Evolutionary conservation across 768 basidiomycete genomes (phyloP), one percentile per base, ranked within the genome.

Genomic region (Lyophyllum semitale): DNA sequence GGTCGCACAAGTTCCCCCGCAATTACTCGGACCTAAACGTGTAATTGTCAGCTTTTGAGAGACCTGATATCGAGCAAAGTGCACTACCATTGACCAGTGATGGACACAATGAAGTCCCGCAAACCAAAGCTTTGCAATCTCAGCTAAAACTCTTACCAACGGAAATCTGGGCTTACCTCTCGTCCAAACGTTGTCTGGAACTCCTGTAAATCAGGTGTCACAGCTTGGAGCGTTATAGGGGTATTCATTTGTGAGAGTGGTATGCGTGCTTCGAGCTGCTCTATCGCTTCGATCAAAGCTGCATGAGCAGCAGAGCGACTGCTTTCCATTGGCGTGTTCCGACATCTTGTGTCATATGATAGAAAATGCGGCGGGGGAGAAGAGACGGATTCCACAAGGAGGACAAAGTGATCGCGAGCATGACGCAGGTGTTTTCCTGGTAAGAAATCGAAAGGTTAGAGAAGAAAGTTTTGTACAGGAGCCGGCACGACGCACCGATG

Each of bases 31-130:
- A 94, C 80, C 90, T 92, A 54, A 15, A 32, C 18, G 55, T 51
- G 48, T 35, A 52, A 38, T 18, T 32, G 41, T 44, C 40, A 50
- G 62, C 41, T 37, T 13, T 53, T 47, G 35, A 59, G 27, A n/a
- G 9, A 22, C 37, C 25, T n/a, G 8, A 38, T 49, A 25, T 48
- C 23, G 17, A n/a, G 32, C 17, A 50, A n/a, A n/a, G n/a, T n/a
- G n/a, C 25, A 62, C 81, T 66, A 90, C 89, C 88, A 92, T 92
- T 18, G 90, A 91, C 90, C 90, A 94, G 66, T 94, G 92, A 70
- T 94, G 92, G 23, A 94, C 87, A 40, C 91, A 91, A 64, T 94
- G 92, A 29, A 94, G 71, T 22, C 79, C 84, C n/a, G 84, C 82
- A 68, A 94, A 94, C 92, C 92, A 94, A 17, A 94, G 72, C 91